Base-by-base conservation (phyloP, 768 basidiomycete species). In the Tubosaeta brunneosetosa region DNA sequence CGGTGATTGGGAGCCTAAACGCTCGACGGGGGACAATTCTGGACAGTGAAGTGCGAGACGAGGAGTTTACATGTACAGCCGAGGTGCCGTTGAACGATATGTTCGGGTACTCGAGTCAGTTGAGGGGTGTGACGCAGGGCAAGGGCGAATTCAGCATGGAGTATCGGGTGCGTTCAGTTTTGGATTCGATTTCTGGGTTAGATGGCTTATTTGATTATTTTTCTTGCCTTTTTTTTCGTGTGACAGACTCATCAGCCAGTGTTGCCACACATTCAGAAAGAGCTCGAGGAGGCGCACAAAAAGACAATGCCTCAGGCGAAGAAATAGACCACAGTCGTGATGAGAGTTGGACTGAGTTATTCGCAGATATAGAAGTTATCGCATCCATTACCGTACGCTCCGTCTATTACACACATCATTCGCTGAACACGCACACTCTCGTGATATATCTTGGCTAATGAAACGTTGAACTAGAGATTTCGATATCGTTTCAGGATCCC, bases 61-160 rank as follows among this genome's bases (percentile, higher is more conserved):
- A 98, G 60, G 95, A 99, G 71, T 98, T 99, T 65, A 92, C 91
- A 5, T 81, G 87, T 50, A 77, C 81, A 27, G 93, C 92, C 19
- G 95, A 97, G 65, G 94, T 99, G 12, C 85, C 91, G 8, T 69
- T 99, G 70, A 97, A 93, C 69, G 95, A 98, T 61, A 98, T 98
- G 95, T 99, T 99, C 66, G 91, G 92, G 16, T 97, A 97, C 68
- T 94, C 94, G 34, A 91, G 85, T 62, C 88, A 92, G 61, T 77
- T 98, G 42, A 84, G 95, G 52, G 95, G 95, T 3, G 84, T 83
- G 52, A 99, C 97, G 0, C 97, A 98, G 72, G 97, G 95, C 63
- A 98, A 99, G 76, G 94, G 93, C 61, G 86, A 88, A 73, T 88
- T 85, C 57, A 84, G 79, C 61, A 88, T 85, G 84, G 84, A 85